Base-by-base conservation (phyloP, 192 early-diverging fungal species). In the Blastocladiella britannica region DNA sequence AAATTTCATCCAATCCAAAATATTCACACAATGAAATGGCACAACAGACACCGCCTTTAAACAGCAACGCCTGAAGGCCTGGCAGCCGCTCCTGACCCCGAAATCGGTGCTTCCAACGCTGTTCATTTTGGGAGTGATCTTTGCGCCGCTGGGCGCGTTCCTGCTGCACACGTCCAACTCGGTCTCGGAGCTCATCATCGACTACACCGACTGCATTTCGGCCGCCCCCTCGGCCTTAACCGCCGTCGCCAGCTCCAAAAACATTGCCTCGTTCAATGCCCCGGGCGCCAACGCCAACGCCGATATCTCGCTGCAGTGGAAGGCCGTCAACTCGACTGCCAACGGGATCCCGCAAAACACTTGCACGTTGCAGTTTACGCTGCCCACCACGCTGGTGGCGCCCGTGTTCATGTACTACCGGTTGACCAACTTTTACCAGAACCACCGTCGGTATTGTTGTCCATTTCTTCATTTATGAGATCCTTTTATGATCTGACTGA, bases 401-500 rank as follows among this genome's bases (percentile, higher is more conserved):
- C 86, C 87, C 5, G 83, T 99, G 58, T 97, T 82, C 61, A 59
- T 99, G 54, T 99, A 97, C 70, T 96, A 96, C 63, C 72, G 85
- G 52, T 80, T 99, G 55, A 92, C 92, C 28, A 91, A 93, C 68
- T 99, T 99, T 69, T 99, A 93, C 68, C 95, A 99, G 67, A 99
- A 99, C 74, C 91, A 99, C 61, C 80, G 95, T 43, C 80, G 84
- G 55, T 47, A 3, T n/a, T n/a, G n/a, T n/a, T n/a, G n/a, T n/a
- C n/a, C n/a, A n/a, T n/a, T n/a, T n/a, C n/a, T n/a, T n/a, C n/a
- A n/a, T n/a, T n/a, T n/a, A n/a, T n/a, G n/a, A n/a, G n/a, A n/a
- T n/a, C n/a, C n/a, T n/a, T n/a, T n/a, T n/a, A n/a, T n/a, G n/a
- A n/a, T n/a, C n/a, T n/a, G n/a, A n/a, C n/a, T n/a, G n/a, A n/a